Percentiles rank a stretch among this genome's conserved stretches.
These are phyloP conservation scores for Metschnikowia henanensis DNA, from an alignment of 805 yeast species.

Conservation along the genomic window DNA sequence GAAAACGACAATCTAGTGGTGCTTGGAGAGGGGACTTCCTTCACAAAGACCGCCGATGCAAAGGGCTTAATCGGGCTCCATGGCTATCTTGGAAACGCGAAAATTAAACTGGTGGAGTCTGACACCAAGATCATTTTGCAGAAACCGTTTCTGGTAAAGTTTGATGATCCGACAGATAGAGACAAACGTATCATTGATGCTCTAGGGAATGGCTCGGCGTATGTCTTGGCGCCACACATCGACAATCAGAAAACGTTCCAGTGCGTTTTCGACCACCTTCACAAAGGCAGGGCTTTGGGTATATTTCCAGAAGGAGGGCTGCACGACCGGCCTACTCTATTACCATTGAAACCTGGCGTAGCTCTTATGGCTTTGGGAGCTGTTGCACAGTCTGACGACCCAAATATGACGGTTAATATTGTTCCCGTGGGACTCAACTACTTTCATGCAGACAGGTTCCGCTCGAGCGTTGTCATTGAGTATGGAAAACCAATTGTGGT, in stretches of 20 bases:
- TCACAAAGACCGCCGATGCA: constrained; percentile 31
- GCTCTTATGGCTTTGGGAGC: constrained; percentile 48
- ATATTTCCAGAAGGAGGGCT: constrained; percentile 48
- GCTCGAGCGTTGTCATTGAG: constrained; percentile 43
- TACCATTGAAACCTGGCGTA: constrained; percentile 46
- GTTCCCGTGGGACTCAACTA: constrained; percentile 45
- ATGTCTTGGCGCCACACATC: constrained; percentile 39
- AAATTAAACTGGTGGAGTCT: constrained; percentile 29
- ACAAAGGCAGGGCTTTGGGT: constrained; percentile 34
- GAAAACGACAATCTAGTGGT: constrained; percentile 21
- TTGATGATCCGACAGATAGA: constrained; percentile 10
- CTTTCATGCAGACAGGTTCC: constrained; percentile 42
- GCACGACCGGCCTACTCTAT: constrained; percentile 42
- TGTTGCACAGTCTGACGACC: constrained; percentile 28
- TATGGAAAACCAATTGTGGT: constrained; percentile 43
- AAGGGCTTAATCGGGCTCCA: constrained; percentile 41
- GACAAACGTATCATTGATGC: constrained; percentile 18
- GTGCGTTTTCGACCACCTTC: constrained; percentile 38
- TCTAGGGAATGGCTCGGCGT: constrained; percentile 29
- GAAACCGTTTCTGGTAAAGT: constrained; percentile 25
- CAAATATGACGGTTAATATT: constrained; percentile 25
- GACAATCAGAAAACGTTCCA: constrained; percentile 38
- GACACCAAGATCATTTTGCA: constrained; percentile 29
- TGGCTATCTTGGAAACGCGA: constrained; percentile 34
- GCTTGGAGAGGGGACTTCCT: constrained; percentile 35